These are phyloP conservation scores for Rutstroemia sp. DNA, from an alignment of 2,329 filamentous ascomycete genomes.

Conservation along the genomic window DNA sequence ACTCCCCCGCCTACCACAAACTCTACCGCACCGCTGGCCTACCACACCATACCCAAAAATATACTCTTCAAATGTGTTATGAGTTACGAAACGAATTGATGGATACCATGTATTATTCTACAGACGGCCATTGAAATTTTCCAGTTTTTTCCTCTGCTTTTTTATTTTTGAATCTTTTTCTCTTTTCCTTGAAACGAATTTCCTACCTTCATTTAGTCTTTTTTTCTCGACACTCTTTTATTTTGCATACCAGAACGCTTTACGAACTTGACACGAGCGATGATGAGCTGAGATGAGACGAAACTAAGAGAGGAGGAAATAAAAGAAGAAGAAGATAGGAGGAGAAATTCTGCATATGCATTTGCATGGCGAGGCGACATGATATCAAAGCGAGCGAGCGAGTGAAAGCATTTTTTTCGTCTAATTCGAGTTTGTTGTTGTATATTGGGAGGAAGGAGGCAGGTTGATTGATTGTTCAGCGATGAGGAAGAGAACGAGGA, in stretches of 20 bases:
- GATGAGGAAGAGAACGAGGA: no score
- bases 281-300: no score
- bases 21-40: no score
- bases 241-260: no score
- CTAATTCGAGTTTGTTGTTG: neutral
- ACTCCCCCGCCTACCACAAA: no score
- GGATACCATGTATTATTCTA: slow-evolving; percentile 9
- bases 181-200: neutral
- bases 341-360: neutral
- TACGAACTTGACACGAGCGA: no score
- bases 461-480: neutral
- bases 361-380: neutral
- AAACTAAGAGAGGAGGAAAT: no score
- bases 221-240: no score
- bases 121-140: neutral
- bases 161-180: neutral
- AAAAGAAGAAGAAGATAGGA: no score
- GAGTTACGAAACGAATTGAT: slow-evolving; percentile 10
- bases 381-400: neutral
- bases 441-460: neutral
- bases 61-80: slow-evolving; percentile 6
- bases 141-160: neutral
- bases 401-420: neutral
- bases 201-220: neutral
- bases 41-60: neutral